Evolutionary conservation across 345 rosid genomes (phyloP), one percentile per base, ranked within the genome.

Genomic region (Stellera chamaejasme): DNA sequence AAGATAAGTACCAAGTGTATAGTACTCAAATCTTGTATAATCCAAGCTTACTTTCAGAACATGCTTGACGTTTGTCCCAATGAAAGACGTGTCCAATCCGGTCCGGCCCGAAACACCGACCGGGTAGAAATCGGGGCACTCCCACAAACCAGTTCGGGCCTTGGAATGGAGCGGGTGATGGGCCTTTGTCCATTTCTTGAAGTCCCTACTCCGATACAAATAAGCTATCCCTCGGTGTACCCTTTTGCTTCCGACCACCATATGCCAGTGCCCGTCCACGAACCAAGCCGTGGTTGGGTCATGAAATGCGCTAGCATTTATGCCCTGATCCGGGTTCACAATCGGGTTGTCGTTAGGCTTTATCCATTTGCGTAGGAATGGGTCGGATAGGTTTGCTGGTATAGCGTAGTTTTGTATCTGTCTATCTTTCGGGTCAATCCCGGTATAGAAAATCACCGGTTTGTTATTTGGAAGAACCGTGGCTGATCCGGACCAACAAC

Each of bases 201-300:
- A 82, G 16, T 93, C 90, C 58, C 52, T 65, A 41, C 99, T 93
- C 50, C 73, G 52, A 12, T 82, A 89, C 56, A 93, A 55, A 62
- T 75, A 68, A 13, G 74, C 89, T 0, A 93, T 58, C 2, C 99
- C 97, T 44, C 77, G 68, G 11, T n/a, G 27, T 12, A 77, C 68
- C 48, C 73, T 65, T 15, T 10, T 67, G 12, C 96, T 69, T 0
- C 97, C 91, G 1, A 93, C 75, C 7, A 77, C 5, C 0, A 71
- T 70, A 51, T 74, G 74, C 99, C 95, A 93, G 10, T 77, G 61
- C 3, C 86, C 81, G 16, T 77, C 26, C 2, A 72, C 43, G 19
- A 44, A 66, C 97, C 99, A 89, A 11, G 88, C 92, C 0, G 95
- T 93, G 52, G 96, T 87, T 0, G 96, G 99, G 66, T 93, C 99